Conservation (phyloP, 1,139 yeast genomes). For the Suhomyces panamericanus region DNA sequence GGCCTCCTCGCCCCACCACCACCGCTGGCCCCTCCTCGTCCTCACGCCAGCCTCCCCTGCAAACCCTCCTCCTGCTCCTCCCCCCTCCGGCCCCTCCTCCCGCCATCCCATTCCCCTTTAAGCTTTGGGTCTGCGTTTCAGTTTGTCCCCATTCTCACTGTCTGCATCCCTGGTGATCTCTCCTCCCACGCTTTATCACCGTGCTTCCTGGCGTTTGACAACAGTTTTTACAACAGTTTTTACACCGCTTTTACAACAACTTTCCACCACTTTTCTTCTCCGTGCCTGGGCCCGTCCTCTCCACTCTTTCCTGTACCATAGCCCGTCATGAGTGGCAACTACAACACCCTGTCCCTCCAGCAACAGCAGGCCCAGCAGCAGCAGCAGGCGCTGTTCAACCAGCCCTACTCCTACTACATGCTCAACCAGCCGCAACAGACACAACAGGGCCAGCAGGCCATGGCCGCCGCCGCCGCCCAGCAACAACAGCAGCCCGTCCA, state of each 20-base stretch:
- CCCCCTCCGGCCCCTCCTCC: not conserved
- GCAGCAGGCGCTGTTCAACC: conserved; percentile 16
- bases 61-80: not conserved
- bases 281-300: not conserved
- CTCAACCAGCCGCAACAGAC: conserved; percentile 16
- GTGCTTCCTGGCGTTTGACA: not conserved
- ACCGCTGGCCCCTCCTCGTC: not conserved
- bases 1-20: not conserved
- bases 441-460: conserved; percentile 10
- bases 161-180: conserved; percentile 3
- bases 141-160: not conserved
- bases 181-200: not conserved
- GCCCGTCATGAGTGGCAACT: conserved; percentile 17
- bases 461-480: conserved; percentile 7
- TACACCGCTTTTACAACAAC: not conserved
- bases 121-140: conserved; percentile 5
- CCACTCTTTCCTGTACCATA: conserved; percentile 1
- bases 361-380: conserved; percentile 3
- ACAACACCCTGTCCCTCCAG: conserved; percentile 13
- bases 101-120: conserved; percentile 1
- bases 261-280: not conserved
- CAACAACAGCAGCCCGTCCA: conserved; percentile 10
- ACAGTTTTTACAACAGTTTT: not conserved
- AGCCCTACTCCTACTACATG: conserved; percentile 27
- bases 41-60: not conserved